phyloP scores from a whole-genome alignment of 2,329 filamentous ascomycete species.

The Intubia oerlemansii region DNA sequence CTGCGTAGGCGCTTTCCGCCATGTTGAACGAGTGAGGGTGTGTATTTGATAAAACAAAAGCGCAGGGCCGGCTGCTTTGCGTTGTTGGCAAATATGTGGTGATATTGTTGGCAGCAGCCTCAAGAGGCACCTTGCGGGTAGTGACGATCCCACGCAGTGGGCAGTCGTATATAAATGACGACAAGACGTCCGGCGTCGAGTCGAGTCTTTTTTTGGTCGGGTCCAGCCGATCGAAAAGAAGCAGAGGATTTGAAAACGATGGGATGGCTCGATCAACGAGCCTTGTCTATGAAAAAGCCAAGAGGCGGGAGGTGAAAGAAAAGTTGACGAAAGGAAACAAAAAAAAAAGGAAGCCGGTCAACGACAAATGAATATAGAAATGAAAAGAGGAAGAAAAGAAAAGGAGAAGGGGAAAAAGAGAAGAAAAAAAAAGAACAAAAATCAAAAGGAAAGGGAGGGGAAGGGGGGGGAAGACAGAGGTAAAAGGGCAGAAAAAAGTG shows the following conservation, averaged over 20 bases:
- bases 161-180: too few species aligned
- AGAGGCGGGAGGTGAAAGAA: too few species aligned
- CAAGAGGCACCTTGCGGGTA: slow-evolving; percentile 2
- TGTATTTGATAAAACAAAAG: slow-evolving; percentile 3
- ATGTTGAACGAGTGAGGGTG: slow-evolving; percentile 17
- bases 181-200: slow-evolving; percentile 14
- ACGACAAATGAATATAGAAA: slow-evolving; percentile 13
- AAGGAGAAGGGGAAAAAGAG: slow-evolving; percentile 1
- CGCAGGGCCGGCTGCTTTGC: not conserved
- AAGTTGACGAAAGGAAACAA: too few species aligned
- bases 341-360: too few species aligned
- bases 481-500: slow-evolving; percentile 3
- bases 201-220: slow-evolving; percentile 3
- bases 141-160: too few species aligned
- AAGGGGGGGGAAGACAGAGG: slow-evolving; percentile 6
- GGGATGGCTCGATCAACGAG: slow-evolving; percentile 25
- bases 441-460: slow-evolving; percentile 8
- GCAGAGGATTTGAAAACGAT: slow-evolving; percentile 11
- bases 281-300: slow-evolving; percentile 11
- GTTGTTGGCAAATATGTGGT: too few species aligned
- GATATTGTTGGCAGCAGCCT: too few species aligned
- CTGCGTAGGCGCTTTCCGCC: slow-evolving; percentile 21
- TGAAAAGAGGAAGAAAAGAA: slow-evolving; percentile 3
- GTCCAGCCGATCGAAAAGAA: slow-evolving; percentile 7
- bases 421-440: slow-evolving; percentile 13